Evolutionary conservation across 352 stramenopile species (phyloP).

Genomic region (Plasmopara muralis): DNA sequence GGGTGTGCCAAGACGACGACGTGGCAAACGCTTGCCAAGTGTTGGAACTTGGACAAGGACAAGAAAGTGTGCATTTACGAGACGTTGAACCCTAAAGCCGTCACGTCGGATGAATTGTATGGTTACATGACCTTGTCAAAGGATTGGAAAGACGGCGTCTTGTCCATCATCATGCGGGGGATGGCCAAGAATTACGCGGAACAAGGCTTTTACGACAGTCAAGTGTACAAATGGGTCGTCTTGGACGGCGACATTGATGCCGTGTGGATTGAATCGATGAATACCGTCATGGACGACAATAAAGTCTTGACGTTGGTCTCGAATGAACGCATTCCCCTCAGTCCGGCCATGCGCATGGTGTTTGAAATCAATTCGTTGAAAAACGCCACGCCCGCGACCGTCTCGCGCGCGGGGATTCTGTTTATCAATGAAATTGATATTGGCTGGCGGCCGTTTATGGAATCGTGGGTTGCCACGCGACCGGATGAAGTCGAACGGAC

Average conservation of each 20-base stretch:
- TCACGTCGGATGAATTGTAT: conserved; percentile 91
- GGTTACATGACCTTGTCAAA: conserved; percentile 89
- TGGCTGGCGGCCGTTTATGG: conserved; percentile 94
- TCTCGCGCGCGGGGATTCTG: conserved; percentile 83
- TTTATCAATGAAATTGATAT: conserved; percentile 89
- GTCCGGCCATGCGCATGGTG: conserved; percentile 83
- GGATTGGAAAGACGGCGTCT: conserved; percentile 85
- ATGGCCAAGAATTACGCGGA: conserved; percentile 88
- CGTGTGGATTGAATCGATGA: conserved; percentile 92
- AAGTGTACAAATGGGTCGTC: conserved; percentile 88
- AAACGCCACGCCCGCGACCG: conserved; percentile 79
- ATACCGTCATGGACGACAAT: conserved; percentile 98
- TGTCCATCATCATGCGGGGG: conserved; percentile 88
- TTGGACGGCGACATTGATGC: conserved; percentile 85
- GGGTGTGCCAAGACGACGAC: conserved; percentile 83
- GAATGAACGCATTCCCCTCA: conserved; percentile 83
- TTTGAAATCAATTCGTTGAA: conserved; percentile 89
- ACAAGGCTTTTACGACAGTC: conserved; percentile 93
- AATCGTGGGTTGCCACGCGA: conserved; percentile 92
- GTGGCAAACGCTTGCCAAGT: conserved; percentile 81
- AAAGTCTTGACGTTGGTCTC: conserved; percentile 92
- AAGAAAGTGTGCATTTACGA: conserved; percentile 88
- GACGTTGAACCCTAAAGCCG: conserved; percentile 83
- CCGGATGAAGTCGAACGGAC: conserved; percentile 89
- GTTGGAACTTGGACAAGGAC: conserved; percentile 83